A percentile compares a stretch with the other conserved stretches of the same genome.
Conservation (phyloP, 2,329 filamentous ascomycete species). For the Hypoxylon sp. region DNA sequence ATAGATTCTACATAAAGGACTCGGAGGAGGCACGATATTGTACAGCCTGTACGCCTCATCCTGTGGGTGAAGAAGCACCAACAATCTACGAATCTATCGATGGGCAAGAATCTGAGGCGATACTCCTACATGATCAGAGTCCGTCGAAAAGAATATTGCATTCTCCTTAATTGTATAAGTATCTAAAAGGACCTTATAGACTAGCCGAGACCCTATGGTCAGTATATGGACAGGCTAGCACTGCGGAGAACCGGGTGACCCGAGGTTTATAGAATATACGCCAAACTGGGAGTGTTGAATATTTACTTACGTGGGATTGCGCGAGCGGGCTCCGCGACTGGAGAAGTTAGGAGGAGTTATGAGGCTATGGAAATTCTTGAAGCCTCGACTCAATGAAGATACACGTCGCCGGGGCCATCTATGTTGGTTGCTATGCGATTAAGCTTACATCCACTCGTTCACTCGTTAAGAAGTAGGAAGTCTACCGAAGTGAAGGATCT, state of each 20-base stretch:
- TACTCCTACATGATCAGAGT: conserved; percentile 12
- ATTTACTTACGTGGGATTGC: background rate
- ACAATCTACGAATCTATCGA: conserved; percentile 17
- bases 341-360: background rate
- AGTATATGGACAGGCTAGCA: background rate
- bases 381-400: too few species aligned
- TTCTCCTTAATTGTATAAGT: background rate
- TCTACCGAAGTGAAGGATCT: too few species aligned
- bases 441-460: too few species aligned
- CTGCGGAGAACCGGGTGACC: background rate
- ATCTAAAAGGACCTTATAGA: too few species aligned
- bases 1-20: conserved; percentile 19
- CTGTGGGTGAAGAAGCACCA: background rate
- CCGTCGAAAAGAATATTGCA: background rate
- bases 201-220: background rate
- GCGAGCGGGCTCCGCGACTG: background rate
- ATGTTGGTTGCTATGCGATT: too few species aligned
- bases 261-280: background rate
- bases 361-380: too few species aligned
- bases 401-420: too few species aligned
- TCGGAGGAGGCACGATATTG: conserved; percentile 20
- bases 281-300: background rate
- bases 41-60: background rate
- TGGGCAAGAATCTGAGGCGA: conserved; percentile 8
- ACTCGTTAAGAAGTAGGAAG: too few species aligned